phyloP scores from a whole-genome alignment of 208 protist genomes.

The Acanthamoeba quina region DNA sequence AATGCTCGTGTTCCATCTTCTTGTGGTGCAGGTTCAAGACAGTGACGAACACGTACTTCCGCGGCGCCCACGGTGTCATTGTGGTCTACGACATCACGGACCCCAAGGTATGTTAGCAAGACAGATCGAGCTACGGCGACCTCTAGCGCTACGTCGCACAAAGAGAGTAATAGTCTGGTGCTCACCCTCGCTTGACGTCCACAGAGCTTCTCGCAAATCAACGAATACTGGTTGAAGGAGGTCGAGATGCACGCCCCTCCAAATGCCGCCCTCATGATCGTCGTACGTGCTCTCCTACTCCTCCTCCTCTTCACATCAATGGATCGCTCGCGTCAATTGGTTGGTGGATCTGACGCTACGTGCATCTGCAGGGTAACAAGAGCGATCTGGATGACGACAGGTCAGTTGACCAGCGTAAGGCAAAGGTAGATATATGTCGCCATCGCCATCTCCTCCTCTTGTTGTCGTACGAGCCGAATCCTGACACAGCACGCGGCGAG shows the following conservation, averaged over 20 bases:
- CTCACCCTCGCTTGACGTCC: neutral
- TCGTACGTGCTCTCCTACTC: neutral
- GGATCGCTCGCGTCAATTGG: neutral
- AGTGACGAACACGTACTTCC: constrained; percentile 63
- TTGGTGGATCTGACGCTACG: neutral
- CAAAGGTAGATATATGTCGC: neutral
- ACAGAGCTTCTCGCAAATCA: constrained; percentile 51
- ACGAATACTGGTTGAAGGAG: constrained; percentile 58
- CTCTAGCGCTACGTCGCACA: too few relatives aligned
- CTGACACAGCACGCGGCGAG: too few relatives aligned
- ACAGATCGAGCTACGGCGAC: too few relatives aligned
- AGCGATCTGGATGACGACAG: constrained; percentile 19
- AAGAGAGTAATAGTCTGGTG: too few relatives aligned
- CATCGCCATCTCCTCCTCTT: neutral
- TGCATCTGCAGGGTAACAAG: neutral
- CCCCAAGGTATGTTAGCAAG: neutral
- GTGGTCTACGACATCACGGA: constrained; percentile 62
- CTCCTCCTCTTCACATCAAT: neutral
- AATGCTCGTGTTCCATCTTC: neutral
- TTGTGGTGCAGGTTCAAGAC: constrained; percentile 32
- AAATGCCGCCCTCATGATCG: constrained; percentile 63
- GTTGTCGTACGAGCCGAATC: neutral
- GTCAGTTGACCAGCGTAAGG: constrained; percentile 27
- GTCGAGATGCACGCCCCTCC: constrained; percentile 43
- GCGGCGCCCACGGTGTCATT: constrained; percentile 42